A percentile compares a stretch with the other conserved stretches of the same genome.
These are phyloP conservation scores for Zoysia matrella DNA, from an alignment of 202 grass and related monocot species.

Conservation along the genomic window DNA sequence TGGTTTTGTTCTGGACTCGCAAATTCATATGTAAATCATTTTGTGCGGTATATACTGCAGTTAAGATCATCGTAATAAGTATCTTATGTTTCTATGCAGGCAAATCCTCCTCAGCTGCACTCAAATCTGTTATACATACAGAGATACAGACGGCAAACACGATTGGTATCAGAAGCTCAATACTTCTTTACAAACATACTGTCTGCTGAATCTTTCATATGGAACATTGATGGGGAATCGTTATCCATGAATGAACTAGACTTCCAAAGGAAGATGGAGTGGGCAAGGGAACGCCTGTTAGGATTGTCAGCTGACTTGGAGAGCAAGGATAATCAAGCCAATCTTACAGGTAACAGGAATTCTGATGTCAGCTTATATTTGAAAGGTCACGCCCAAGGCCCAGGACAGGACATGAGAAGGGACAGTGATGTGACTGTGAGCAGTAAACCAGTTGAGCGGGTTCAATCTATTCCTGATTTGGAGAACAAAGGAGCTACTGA, in stretches of 20 bases:
- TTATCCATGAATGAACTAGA: conserved; percentile 87
- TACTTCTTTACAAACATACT: conserved; percentile 97
- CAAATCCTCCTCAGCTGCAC: conserved; percentile 34
- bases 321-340: conserved; percentile 53
- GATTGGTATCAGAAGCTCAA: conserved; percentile 84
- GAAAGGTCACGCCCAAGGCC: conserved; percentile 42
- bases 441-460: conserved; percentile 39
- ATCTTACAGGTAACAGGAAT: conserved; percentile 44
- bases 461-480: conserved; percentile 60
- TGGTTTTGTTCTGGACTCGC: conserved; percentile 17
- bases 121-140: conserved; percentile 96
- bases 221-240: conserved; percentile 91
- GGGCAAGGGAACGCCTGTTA: conserved; percentile 65
- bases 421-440: conserved; percentile 44
- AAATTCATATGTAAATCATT: neutral
- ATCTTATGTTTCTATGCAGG: conserved; percentile 56
- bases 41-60: conserved; percentile 9
- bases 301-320: conserved; percentile 58
- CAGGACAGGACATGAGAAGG: conserved; percentile 49
- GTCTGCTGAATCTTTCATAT: conserved; percentile 95
- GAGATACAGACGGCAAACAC: conserved; percentile 74
- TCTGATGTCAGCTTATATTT: conserved; percentile 42
- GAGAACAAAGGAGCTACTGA: conserved; percentile 84
- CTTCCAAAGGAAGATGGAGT: conserved; percentile 92
- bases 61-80: conserved; percentile 6